Evolutionary conservation across 2,329 filamentous ascomycete genomes (phyloP).

Genomic region (Fusarium sp.): DNA sequence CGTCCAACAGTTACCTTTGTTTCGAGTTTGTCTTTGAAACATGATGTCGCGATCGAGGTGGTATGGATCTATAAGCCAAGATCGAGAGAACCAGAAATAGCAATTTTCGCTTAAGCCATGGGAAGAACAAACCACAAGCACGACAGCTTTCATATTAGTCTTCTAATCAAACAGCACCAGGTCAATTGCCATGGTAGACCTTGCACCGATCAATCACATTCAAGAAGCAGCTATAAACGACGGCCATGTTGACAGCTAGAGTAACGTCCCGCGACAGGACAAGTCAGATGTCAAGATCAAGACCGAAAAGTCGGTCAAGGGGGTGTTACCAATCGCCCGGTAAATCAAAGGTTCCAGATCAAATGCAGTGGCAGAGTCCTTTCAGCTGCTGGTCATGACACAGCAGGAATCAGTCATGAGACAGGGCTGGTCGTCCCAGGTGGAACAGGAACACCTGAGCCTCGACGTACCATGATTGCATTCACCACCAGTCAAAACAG

Average conservation of each 20-base stretch:
- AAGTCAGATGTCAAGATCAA: not conserved
- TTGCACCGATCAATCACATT: not conserved
- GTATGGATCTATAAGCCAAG: not conserved
- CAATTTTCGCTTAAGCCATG: not conserved
- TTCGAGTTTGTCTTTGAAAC: not conserved
- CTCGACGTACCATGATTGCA: not conserved
- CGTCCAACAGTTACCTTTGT: not conserved
- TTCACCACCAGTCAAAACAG: not conserved
- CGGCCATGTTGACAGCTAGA: not conserved
- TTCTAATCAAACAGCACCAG: not conserved
- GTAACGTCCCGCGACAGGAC: not conserved
- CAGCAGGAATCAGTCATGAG: constrained; percentile 1
- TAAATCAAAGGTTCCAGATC: not conserved
- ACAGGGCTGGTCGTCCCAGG: not conserved
- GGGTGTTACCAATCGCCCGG: not conserved
- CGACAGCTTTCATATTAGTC: not conserved
- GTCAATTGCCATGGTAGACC: not conserved
- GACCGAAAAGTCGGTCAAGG: not conserved
- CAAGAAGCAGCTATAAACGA: not conserved
- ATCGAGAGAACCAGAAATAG: not conserved
- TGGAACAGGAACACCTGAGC: not conserved
- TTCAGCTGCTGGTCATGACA: not conserved
- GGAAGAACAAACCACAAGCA: not conserved
- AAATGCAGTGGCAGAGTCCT: not conserved
- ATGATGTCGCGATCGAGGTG: not conserved